Conservation (phyloP, 2,329 filamentous ascomycete species). For the Drechslerella dactyloides region DNA sequence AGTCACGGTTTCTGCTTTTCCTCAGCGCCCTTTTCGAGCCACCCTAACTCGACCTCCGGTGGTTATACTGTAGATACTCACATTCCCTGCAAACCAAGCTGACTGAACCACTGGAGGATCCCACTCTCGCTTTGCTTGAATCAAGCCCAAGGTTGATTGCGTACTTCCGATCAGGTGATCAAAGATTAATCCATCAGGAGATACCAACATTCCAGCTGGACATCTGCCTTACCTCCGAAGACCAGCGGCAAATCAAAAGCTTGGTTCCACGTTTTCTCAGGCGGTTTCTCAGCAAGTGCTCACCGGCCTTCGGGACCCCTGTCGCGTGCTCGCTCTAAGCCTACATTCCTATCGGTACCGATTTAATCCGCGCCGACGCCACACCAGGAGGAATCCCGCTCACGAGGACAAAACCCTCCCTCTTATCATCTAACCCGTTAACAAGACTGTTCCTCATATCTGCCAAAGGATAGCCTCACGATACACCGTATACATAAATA, state of each 20-base stretch:
- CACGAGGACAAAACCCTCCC: slow-evolving; percentile 21
- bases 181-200: slow-evolving; percentile 31
- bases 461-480: slow-evolving; percentile 2
- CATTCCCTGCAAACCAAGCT: slow-evolving; percentile 23
- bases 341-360: slow-evolving; percentile 33
- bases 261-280: slow-evolving; percentile 46
- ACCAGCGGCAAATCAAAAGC: slow-evolving; percentile 18
- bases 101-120: slow-evolving; percentile 45
- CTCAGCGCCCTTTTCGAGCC: slow-evolving; percentile 50
- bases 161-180: slow-evolving; percentile 10
- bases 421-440: slow-evolving; percentile 24
- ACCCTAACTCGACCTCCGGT: slow-evolving; percentile 53
- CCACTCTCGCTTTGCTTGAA: slow-evolving; percentile 27
- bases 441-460: slow-evolving; percentile 24
- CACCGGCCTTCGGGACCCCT: slow-evolving; percentile 28
- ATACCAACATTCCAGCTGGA: slow-evolving; percentile 42
- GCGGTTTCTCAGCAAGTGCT: slow-evolving; percentile 33
- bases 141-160: neutral
- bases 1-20: slow-evolving; percentile 52
- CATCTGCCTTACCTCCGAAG: slow-evolving; percentile 36
- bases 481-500: slow-evolving; percentile 26
- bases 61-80: slow-evolving; percentile 42
- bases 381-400: slow-evolving; percentile 27
- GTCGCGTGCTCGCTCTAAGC: slow-evolving; percentile 9
- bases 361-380: slow-evolving; percentile 44